A percentile compares a stretch with the other conserved stretches of the same genome.
phyloP scores from a whole-genome alignment of 768 basidiomycete species.

The Rickenella mellea region DNA sequence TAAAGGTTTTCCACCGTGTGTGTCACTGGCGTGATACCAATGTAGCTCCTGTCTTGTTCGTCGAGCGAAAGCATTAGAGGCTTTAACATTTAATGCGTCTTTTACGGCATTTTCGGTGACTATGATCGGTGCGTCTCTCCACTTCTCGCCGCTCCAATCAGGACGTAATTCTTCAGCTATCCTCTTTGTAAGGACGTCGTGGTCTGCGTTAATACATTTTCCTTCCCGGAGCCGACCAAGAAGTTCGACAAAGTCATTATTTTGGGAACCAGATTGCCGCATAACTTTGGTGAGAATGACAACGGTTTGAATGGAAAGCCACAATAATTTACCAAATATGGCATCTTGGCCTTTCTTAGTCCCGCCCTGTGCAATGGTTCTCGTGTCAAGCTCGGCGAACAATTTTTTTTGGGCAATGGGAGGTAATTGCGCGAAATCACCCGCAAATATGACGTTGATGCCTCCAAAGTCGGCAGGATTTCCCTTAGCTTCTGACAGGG shows the following conservation, averaged over 20 bases:
- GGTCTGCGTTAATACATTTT: constrained; percentile 18
- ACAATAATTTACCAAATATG: constrained; percentile 23
- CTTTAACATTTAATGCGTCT: constrained; percentile 24
- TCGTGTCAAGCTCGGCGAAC: constrained; percentile 7
- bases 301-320: constrained; percentile 21
- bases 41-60: constrained; percentile 7
- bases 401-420: constrained; percentile 22
- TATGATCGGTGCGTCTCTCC: constrained; percentile 24
- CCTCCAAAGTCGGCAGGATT: constrained; percentile 23
- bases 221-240: constrained; percentile 17
- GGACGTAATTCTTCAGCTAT: constrained; percentile 2
- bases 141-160: constrained; percentile 6
- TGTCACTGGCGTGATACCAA: constrained; percentile 23
- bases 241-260: constrained; percentile 13
- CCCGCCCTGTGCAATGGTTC: neutral
- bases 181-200: constrained; percentile 10
- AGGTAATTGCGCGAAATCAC: constrained; percentile 33
- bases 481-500: constrained; percentile 23
- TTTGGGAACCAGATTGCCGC: constrained; percentile 18
- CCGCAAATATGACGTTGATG: constrained; percentile 30
- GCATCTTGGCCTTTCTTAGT: constrained; percentile 8
- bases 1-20: constrained; percentile 2
- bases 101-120: constrained; percentile 26
- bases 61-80: constrained; percentile 16
- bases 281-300: constrained; percentile 18